Conservation (phyloP, 345 rosid species). For the Citrus inodora region DNA sequence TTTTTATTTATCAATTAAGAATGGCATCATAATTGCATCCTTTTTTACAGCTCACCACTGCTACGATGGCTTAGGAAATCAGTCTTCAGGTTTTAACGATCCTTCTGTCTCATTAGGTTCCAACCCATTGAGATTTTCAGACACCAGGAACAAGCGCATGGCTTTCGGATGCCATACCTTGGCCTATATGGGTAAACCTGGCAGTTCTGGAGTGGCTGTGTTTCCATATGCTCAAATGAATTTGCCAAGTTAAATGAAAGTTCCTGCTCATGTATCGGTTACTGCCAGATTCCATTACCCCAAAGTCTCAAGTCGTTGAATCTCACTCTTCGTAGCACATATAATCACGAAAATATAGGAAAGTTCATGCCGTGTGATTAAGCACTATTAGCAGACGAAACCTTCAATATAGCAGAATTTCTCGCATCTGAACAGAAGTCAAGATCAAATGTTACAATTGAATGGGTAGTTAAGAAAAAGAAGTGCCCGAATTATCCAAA, state of each 20-base stretch:
- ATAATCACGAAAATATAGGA: neutral
- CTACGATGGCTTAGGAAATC: too few relatives aligned
- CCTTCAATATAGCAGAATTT: neutral
- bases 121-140: too few relatives aligned
- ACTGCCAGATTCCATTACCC: constrained; percentile 26
- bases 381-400: neutral
- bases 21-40: too few relatives aligned
- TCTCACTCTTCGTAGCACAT: neutral
- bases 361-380: neutral
- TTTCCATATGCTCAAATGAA: constrained; percentile 1
- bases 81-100: too few relatives aligned
- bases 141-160: too few relatives aligned
- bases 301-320: neutral
- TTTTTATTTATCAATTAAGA: too few relatives aligned
- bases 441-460: too few relatives aligned
- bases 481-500: too few relatives aligned
- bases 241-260: neutral
- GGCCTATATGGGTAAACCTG: neutral
- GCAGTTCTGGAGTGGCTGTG: constrained; percentile 7
- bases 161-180: neutral
- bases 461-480: too few relatives aligned
- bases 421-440: neutral
- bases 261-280: constrained; percentile 26
- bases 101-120: too few relatives aligned
- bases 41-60: too few relatives aligned